Evolutionary conservation across 2,329 filamentous ascomycete genomes (phyloP).

Genomic region (Penicillium sp.): DNA sequence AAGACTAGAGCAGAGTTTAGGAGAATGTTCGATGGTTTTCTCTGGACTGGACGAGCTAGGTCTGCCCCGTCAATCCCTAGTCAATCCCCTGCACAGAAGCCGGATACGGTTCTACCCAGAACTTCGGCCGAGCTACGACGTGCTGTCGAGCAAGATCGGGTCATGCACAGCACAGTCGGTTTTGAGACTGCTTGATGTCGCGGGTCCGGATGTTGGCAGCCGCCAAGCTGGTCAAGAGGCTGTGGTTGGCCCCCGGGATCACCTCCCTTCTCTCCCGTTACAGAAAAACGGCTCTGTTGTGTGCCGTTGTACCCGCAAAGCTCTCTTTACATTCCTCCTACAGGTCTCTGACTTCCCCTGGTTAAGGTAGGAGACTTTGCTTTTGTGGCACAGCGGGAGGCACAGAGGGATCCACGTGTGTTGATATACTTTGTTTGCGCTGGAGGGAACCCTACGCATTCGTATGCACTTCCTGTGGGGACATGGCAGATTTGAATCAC

Average conservation of each 20-base stretch:
- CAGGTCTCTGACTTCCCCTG: conserved; percentile 10
- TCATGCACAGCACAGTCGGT: conserved; percentile 18
- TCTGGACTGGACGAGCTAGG: conserved; percentile 7
- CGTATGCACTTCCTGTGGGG: background rate
- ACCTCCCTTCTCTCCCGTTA: conserved; percentile 17
- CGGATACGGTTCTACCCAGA: background rate
- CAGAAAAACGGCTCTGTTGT: conserved; percentile 24
- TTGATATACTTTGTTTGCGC: conserved; percentile 17
- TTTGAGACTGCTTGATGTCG: conserved; percentile 27
- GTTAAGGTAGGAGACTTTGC: conserved; percentile 24
- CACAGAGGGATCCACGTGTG: conserved; percentile 30
- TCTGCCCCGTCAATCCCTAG: background rate
- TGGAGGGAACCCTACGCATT: background rate
- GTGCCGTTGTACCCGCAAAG: conserved; percentile 14
- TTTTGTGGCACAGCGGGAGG: conserved; percentile 14
- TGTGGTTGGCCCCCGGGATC: conserved; percentile 25
- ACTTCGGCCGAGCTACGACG: conserved; percentile 17
- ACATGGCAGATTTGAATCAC: background rate
- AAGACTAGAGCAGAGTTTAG: conserved; percentile 3
- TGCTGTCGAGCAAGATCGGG: conserved; percentile 25
- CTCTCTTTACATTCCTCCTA: conserved; percentile 8
- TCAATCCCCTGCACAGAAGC: conserved; percentile 1
- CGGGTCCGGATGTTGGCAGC: conserved; percentile 26
- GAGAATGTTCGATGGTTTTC: conserved; percentile 29
- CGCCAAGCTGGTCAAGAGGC: conserved; percentile 16